Base-by-base conservation (phyloP, 345 rosid species). In the Mercurialis annua region DNA sequence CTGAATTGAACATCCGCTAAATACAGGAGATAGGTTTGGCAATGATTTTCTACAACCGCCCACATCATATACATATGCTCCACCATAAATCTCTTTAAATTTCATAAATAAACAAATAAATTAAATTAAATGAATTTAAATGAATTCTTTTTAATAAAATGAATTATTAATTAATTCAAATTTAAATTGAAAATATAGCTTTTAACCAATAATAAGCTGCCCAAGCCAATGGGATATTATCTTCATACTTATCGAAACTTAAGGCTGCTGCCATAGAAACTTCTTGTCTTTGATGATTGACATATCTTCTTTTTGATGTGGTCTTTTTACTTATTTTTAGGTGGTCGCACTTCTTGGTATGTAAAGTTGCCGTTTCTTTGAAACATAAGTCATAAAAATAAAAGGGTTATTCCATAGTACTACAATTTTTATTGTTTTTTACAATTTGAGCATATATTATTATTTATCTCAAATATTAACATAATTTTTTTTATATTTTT, bases 191-290 rank as follows among this genome's bases (percentile, higher is more conserved):
- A 17, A 38, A 69, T 66, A 30, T 66, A 30, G 75, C 70, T 73
- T 51, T 71, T 65, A 48, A 27, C 82, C 76, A 71, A 51, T 74
- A 44, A 70, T 61, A 44, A 73, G 46, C 72, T 66, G 57, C 49
- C 72, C 75, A 56, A 66, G 59, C 17, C 55, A 50, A 21, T 66
- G 66, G 67, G 72, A 65, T 18, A 4, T 31, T 18, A 6, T 44
- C 43, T 36, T 31, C 20, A n/a, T 24, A 12, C 10, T 46, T 47
- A 20, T 34, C 4, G 12, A 3, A 7, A 40, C 11, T 2, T 53
- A 53, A 24, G 15, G 29, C 57, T 36, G 62, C 27, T 58, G 36
- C 33, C 6, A 23, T 49, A 58, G 30, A 62, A 73, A 18, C 52
- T 73, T 64, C 72, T 54, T 43, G 16, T 68, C 64, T 36, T 50